These are phyloP conservation scores for Candida verbasci DNA, from an alignment of 805 yeast genomes.

Conservation along the genomic window DNA sequence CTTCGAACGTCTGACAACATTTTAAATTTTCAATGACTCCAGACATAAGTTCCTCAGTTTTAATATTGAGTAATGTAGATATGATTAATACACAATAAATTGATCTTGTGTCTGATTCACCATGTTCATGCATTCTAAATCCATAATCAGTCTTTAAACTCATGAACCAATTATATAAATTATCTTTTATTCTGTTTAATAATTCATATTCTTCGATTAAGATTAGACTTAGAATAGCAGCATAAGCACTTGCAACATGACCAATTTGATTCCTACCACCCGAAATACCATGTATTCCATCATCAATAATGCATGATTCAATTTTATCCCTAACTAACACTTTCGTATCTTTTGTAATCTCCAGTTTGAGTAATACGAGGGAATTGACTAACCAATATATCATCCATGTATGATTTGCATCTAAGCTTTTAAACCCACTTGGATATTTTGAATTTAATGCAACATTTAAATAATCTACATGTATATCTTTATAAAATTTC, in stretches of 20 bases:
- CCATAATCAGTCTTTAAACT: slow-evolving; percentile 65
- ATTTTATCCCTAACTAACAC: slow-evolving; percentile 22
- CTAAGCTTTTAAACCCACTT: slow-evolving; percentile 60
- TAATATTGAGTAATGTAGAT: slow-evolving; percentile 60
- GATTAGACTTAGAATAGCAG: slow-evolving; percentile 63
- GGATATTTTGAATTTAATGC: slow-evolving; percentile 31
- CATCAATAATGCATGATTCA: slow-evolving; percentile 19
- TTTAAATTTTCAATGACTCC: slow-evolving; percentile 58
- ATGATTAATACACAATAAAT: slow-evolving; percentile 80
- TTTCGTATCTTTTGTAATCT: slow-evolving; percentile 9
- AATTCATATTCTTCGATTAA: slow-evolving; percentile 38
- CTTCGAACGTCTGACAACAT: slow-evolving; percentile 85
- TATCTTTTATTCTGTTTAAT: slow-evolving; percentile 26
- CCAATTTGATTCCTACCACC: slow-evolving; percentile 83
- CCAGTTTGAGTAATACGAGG: slow-evolving; percentile 12
- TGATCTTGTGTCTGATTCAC: slow-evolving; percentile 84
- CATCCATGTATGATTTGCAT: slow-evolving; percentile 93
- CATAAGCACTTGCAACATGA: slow-evolving; percentile 82
- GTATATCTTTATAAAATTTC: slow-evolving; percentile 26
- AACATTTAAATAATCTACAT: slow-evolving; percentile 39
- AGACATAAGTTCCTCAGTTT: slow-evolving; percentile 54
- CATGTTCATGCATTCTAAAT: slow-evolving; percentile 67
- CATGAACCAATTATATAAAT: slow-evolving; percentile 62
- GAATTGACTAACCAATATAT: slow-evolving; percentile 75
- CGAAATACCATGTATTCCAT: slow-evolving; percentile 58